phyloP scores from a whole-genome alignment of 139 green algal genomes.

The Tetradesmus lagerheimii region DNA sequence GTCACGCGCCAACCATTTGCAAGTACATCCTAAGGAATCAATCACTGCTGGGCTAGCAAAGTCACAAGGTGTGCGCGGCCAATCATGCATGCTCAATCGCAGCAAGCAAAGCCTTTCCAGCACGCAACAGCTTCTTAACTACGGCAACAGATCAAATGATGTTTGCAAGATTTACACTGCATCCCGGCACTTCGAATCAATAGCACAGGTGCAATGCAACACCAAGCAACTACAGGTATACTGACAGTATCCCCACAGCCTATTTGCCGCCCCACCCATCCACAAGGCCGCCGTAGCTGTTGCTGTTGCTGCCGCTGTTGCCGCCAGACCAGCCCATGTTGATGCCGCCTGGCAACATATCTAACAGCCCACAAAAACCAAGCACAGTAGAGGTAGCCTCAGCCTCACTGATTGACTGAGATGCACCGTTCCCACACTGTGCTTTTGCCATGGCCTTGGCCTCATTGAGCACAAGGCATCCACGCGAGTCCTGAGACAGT shows the following conservation, averaged over 20 bases:
- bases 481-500: slow-evolving; percentile 8
- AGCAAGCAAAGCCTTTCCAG: too few relatives aligned
- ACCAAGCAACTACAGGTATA: not conserved
- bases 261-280: not conserved
- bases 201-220: too few relatives aligned
- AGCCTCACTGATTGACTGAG: not conserved
- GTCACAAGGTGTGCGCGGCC: too few relatives aligned
- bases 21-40: too few relatives aligned
- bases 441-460: slow-evolving; percentile 40
- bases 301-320: slow-evolving; percentile 40
- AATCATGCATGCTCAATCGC: too few relatives aligned
- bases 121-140: too few relatives aligned
- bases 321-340: slow-evolving; percentile 1
- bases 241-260: not conserved
- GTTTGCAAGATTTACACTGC: too few relatives aligned
- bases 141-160: too few relatives aligned
- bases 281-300: not conserved
- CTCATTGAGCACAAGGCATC: slow-evolving; percentile 46
- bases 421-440: slow-evolving; percentile 15
- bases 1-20: too few relatives aligned
- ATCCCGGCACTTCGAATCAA: too few relatives aligned
- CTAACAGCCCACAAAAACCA: slow-evolving; percentile 43
- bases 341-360: not conserved
- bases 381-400: slow-evolving; percentile 44
- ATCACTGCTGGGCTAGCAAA: too few relatives aligned